Percentiles rank a stretch among this genome's conserved stretches.
phyloP scores from a whole-genome alignment of 495 filamentous ascomycete species.

The Talaromyces nanjingensis region DNA sequence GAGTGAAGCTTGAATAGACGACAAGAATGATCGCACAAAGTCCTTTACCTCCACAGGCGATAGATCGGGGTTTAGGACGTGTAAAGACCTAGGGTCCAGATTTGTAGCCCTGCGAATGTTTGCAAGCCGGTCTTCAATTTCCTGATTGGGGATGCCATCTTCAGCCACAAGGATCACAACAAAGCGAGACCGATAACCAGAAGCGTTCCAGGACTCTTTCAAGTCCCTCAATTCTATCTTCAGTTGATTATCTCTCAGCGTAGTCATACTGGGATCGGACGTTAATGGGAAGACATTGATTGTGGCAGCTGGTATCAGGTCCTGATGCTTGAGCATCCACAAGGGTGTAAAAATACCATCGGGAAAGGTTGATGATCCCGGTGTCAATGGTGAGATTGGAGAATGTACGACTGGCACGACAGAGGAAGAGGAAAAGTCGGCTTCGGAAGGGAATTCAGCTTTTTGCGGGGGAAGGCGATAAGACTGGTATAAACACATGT shows the following conservation, averaged over 20 bases:
- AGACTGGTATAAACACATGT: slow-evolving; percentile 31
- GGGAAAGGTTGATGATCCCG: slow-evolving; percentile 70
- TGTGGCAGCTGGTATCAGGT: slow-evolving; percentile 69
- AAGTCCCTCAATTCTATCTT: slow-evolving; percentile 79
- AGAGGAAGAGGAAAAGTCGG: slow-evolving; percentile 33
- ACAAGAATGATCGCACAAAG: slow-evolving; percentile 57
- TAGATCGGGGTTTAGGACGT: slow-evolving; percentile 63
- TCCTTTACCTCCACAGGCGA: slow-evolving; percentile 52
- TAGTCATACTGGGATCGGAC: slow-evolving; percentile 61
- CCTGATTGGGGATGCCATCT: slow-evolving; percentile 47
- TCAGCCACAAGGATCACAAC: slow-evolving; percentile 74
- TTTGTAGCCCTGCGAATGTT: slow-evolving; percentile 70
- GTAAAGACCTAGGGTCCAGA: slow-evolving; percentile 70
- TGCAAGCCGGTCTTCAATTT: slow-evolving; percentile 68
- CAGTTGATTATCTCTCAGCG: slow-evolving; percentile 73
- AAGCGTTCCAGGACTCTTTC: slow-evolving; percentile 55
- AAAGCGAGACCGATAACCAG: slow-evolving; percentile 66
- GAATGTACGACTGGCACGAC: slow-evolving; percentile 62
- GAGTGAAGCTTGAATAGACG: slow-evolving; percentile 51
- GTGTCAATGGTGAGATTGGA: slow-evolving; percentile 78
- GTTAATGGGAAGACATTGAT: slow-evolving; percentile 68
- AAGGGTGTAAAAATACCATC: slow-evolving; percentile 75
- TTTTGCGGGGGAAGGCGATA: slow-evolving; percentile 58
- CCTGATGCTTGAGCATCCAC: slow-evolving; percentile 83
- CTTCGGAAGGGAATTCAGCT: slow-evolving; percentile 49